Percentiles rank a stretch among this genome's conserved stretches.
phyloP scores from a whole-genome alignment of 2,329 filamentous ascomycete species.

The Penicillium rolfsii region DNA sequence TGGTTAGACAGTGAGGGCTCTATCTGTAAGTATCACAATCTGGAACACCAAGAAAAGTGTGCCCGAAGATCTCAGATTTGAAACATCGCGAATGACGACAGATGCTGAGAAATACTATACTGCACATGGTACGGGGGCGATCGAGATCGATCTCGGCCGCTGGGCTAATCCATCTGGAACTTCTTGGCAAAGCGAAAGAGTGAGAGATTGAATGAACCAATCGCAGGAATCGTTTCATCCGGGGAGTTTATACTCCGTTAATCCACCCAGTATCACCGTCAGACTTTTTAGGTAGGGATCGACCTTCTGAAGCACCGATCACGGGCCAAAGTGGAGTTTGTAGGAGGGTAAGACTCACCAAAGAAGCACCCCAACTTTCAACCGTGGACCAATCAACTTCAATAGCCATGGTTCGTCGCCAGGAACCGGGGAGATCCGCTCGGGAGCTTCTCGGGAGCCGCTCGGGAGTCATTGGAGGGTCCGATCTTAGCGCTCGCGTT shows the following conservation, averaged over 20 bases:
- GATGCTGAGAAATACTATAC: neutral
- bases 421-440: slow-evolving; percentile 22
- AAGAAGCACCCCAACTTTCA: neutral
- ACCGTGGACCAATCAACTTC: neutral
- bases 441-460: slow-evolving; percentile 6
- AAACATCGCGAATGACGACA: neutral
- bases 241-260: too few relatives aligned
- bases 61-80: neutral
- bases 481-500: slow-evolving; percentile 22
- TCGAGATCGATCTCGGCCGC: neutral
- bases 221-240: neutral
- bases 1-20: neutral
- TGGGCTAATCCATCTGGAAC: neutral
- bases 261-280: neutral
- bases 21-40: neutral
- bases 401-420: slow-evolving; percentile 10
- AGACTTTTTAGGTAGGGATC: neutral
- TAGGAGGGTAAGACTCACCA: neutral
- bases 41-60: neutral
- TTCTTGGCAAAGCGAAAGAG: neutral
- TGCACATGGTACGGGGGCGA: neutral
- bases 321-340: neutral
- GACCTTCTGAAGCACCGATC: neutral
- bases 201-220: neutral
- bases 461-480: neutral